Conservation (phyloP, 2,329 filamentous ascomycete species). For the Phialocephala sp. region DNA sequence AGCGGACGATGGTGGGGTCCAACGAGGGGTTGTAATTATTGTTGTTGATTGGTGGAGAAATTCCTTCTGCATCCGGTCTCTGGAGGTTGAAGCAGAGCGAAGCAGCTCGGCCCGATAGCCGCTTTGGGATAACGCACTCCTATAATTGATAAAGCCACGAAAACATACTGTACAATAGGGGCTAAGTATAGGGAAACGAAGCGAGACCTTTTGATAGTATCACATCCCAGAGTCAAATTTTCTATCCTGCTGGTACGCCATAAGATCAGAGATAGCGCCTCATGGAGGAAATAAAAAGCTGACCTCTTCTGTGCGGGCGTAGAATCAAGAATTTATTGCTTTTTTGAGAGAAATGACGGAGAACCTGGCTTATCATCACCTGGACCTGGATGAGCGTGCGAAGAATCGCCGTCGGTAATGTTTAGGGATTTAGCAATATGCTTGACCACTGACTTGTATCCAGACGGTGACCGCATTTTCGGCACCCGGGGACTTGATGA, state of each 20-base stretch:
- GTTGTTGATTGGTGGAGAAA: slow-evolving; percentile 32
- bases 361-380: slow-evolving; percentile 6
- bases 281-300: slow-evolving; percentile 8
- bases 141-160: not conserved
- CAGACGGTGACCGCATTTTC: not conserved
- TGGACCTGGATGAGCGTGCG: not conserved
- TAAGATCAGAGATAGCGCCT: not conserved
- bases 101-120: not conserved
- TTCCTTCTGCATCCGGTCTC: slow-evolving; percentile 9
- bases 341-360: slow-evolving; percentile 6
- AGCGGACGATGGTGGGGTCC: slow-evolving; percentile 15
- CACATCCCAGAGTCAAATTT: not conserved
- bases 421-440: not conserved
- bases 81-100: slow-evolving; percentile 2
- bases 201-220: not conserved
- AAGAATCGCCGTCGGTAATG: not conserved
- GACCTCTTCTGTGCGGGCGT: not conserved
- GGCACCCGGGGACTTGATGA: not conserved
- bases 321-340: not conserved
- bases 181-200: not conserved
- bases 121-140: not conserved
- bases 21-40: slow-evolving; percentile 18
- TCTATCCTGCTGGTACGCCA: not conserved
- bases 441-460: not conserved
- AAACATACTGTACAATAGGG: not conserved